phyloP scores from a whole-genome alignment of 495 filamentous ascomycete genomes.

The Wilcoxina mikolae region DNA sequence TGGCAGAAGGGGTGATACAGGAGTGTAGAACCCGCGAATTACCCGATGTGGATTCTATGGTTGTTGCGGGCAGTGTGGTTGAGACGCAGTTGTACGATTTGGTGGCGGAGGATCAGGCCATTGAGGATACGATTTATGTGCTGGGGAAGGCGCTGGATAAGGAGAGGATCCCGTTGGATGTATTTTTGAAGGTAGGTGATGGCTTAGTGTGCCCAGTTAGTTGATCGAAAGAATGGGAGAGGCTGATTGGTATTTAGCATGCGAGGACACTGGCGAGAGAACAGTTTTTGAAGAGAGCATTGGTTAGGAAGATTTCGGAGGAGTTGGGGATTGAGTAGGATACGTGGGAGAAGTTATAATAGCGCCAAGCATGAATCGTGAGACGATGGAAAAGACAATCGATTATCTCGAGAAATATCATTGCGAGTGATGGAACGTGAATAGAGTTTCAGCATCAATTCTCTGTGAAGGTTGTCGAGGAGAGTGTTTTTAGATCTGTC shows the following conservation, averaged over 20 bases:
- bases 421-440: no score
- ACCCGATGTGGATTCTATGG: constrained; percentile 67
- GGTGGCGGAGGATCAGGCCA: constrained; percentile 68
- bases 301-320: constrained; percentile 72
- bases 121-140: constrained; percentile 73
- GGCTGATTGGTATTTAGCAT: constrained; percentile 34
- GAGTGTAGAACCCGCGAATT: constrained; percentile 35
- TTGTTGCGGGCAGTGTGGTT: constrained; percentile 88
- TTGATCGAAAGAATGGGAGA: no score
- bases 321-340: constrained; percentile 59
- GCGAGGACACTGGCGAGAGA: constrained; percentile 73
- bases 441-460: no score
- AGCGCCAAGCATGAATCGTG: no score
- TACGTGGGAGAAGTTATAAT: no score
- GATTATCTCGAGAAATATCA: no score
- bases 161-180: constrained; percentile 62
- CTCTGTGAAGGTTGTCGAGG: no score
- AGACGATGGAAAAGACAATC: no score
- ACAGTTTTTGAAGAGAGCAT: constrained; percentile 76
- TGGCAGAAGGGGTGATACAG: constrained; percentile 66
- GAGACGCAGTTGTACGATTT: constrained; percentile 81
- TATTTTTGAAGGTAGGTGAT: constrained; percentile 54
- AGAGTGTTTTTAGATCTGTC: no score
- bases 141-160: constrained; percentile 67
- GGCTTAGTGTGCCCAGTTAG: background rate